Base-by-base conservation (phyloP, 306 rosid genomes). In the Trichosanthes cucumerina region DNA sequence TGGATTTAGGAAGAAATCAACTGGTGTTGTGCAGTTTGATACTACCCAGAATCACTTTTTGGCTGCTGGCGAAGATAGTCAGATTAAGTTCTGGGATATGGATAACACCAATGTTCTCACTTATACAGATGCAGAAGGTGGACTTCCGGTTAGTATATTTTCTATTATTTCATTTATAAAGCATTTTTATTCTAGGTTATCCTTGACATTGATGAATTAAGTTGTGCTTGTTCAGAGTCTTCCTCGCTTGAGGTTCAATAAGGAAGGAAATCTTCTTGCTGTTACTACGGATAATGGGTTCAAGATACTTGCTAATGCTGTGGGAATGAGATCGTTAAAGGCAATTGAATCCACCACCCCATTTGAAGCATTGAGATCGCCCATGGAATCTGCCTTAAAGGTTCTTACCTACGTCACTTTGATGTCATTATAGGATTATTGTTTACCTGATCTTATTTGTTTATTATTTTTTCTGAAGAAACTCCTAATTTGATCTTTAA, bases 41-140 rank as follows among this genome's bases (percentile, higher is more conserved):
- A 89, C 95, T 24, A 86, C 95, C 28, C 93, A 86, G 75, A 93
- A 91, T 87, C 93, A 84, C 80, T 89, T 93, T 82, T 84, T 93
- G 86, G 98, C 96, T 70, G 98, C 86, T 6, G 98, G 96, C 78
- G 98, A 91, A 88, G 98, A 93, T 47, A 79, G 86, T 81, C 94
- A 87, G 76, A 91, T 93, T 82, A 93, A 89, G 88, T 89, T 89
- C 82, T 93, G 98, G 98, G 93, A 93, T 85, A 89, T 93, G 98
- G 96, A 93, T 82, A 88, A 72, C 47, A 24, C 19, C 74, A 86
- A 79, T 77, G 52, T 82, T 78, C 78, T 89, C 70, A 70, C 87
- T 24, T 86, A 83, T 86, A 91, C 78, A 5, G 95, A 93, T 13
- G 96, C 90, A 0, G 95, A 88, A 21, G 96, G 96, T 78, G 95